These are phyloP conservation scores for Tetratostichococcus sp. DNA, from an alignment of 139 green algal genomes.

Conservation along the genomic window DNA sequence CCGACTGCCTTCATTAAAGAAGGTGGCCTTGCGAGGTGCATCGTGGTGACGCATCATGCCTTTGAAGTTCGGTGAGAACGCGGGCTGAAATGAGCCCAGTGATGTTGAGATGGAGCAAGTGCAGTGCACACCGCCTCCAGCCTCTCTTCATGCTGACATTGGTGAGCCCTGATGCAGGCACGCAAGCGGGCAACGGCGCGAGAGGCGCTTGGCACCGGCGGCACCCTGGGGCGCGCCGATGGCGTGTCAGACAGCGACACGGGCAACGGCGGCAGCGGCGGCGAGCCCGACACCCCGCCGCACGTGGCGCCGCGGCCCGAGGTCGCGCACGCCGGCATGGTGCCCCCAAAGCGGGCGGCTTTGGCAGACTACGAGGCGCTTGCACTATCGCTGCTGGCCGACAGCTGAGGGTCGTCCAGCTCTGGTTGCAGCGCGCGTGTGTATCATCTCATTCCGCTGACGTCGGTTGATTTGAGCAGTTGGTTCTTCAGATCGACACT, in stretches of 20 bases:
- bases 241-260: background rate
- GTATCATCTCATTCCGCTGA: too few species aligned
- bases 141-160: background rate
- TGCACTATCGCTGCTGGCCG: slow-evolving; percentile 49
- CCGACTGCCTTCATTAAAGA: slow-evolving; percentile 38
- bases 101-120: background rate
- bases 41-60: too few species aligned
- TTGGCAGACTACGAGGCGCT: slow-evolving; percentile 63
- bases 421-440: too few species aligned
- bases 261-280: slow-evolving; percentile 13
- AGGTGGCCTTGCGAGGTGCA: too few species aligned
- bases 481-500: too few species aligned
- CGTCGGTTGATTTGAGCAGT: too few species aligned
- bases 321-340: slow-evolving; percentile 45
- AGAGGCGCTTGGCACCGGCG: background rate
- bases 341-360: slow-evolving; percentile 12
- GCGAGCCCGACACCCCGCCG: background rate
- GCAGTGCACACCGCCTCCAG: background rate
- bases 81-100: too few species aligned
- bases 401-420: too few species aligned
- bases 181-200: background rate
- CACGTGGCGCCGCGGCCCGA: background rate
- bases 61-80: too few species aligned
- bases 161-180: background rate
- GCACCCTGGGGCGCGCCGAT: background rate